These are phyloP conservation scores for Globisporangium recalcitrans DNA, from an alignment of 352 stramenopile genomes.

Conservation along the genomic window DNA sequence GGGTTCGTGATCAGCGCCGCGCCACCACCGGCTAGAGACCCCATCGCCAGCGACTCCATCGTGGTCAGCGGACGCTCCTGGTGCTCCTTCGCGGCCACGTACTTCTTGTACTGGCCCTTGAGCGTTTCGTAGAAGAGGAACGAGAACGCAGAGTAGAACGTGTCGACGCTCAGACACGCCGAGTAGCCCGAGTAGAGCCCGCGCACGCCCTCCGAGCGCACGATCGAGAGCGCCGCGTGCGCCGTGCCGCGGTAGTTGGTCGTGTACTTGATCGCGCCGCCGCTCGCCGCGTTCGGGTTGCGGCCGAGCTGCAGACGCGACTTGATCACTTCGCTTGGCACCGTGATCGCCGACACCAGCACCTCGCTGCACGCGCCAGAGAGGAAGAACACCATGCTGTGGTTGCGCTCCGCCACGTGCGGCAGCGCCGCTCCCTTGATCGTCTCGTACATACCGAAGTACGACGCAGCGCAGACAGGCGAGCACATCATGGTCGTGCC, in stretches of 20 bases:
- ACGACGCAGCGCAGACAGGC: constrained; percentile 63
- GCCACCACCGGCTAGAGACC: constrained; percentile 49
- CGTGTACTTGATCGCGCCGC: constrained; percentile 60
- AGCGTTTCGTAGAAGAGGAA: constrained; percentile 84
- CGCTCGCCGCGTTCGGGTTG: constrained; percentile 65
- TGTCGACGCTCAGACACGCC: constrained; percentile 75
- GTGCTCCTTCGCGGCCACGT: constrained; percentile 24
- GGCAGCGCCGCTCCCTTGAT: constrained; percentile 47
- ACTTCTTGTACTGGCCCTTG: constrained; percentile 41
- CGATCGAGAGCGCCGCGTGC: constrained; percentile 57
- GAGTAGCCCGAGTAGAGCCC: constrained; percentile 73
- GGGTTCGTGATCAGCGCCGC: constrained; percentile 77
- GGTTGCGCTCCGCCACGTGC: constrained; percentile 40
- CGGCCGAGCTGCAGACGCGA: constrained; percentile 63
- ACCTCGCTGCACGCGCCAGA: constrained; percentile 60
- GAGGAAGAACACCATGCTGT: constrained; percentile 60
- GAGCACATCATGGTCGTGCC: constrained; percentile 71
- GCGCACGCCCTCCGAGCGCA: constrained; percentile 51
- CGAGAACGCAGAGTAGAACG: constrained; percentile 73
- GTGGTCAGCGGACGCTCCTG: constrained; percentile 40
- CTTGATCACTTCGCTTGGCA: constrained; percentile 83
- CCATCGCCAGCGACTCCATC: constrained; percentile 50
- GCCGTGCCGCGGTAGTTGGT: constrained; percentile 64
- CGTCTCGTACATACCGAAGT: constrained; percentile 79
- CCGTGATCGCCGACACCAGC: constrained; percentile 62